Conservation (phyloP, 1,284 basidiomycete genomes). For the Marasmius sp. region DNA sequence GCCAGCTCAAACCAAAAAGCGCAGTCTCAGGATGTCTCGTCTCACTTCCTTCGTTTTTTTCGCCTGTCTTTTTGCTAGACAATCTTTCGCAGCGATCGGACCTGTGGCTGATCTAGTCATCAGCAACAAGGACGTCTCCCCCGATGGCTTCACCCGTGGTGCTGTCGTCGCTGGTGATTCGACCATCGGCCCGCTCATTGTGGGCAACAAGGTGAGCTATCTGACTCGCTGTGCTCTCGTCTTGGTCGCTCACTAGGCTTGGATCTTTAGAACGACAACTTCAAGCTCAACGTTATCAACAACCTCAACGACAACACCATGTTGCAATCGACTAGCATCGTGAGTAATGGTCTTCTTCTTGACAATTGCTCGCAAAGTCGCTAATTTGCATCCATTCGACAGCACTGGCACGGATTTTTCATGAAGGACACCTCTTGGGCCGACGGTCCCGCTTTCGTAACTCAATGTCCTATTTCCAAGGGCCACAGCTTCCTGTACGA, state of each 20-base stretch:
- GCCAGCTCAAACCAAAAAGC: no score
- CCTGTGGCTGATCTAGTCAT: neutral
- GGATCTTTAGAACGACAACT: slow-evolving; percentile 15
- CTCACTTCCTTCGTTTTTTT: no score
- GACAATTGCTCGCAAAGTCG: neutral
- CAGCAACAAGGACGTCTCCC: neutral
- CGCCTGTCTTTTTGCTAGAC: no score
- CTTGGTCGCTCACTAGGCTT: neutral
- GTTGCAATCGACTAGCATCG: slow-evolving; percentile 10
- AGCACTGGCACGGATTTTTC: slow-evolving; percentile 43
- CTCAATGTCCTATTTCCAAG: slow-evolving; percentile 41
- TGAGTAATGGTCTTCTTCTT: neutral
- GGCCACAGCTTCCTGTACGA: slow-evolving; percentile 32
- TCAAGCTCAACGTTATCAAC: slow-evolving; percentile 23
- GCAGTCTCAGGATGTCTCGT: no score
- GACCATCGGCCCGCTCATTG: slow-evolving; percentile 18
- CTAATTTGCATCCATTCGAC: neutral
- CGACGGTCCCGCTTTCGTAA: slow-evolving; percentile 33
- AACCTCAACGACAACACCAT: slow-evolving; percentile 20
- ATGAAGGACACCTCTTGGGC: slow-evolving; percentile 31
- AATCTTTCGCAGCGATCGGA: neutral
- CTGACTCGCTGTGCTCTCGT: neutral
- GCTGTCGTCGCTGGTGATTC: slow-evolving; percentile 4
- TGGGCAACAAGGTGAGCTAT: slow-evolving; percentile 16
- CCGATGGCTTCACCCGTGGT: neutral